Evolutionary conservation across 257 asterid species (phyloP), one percentile per base, ranked within the genome.

Genomic region (Przewalskia tangutica): DNA sequence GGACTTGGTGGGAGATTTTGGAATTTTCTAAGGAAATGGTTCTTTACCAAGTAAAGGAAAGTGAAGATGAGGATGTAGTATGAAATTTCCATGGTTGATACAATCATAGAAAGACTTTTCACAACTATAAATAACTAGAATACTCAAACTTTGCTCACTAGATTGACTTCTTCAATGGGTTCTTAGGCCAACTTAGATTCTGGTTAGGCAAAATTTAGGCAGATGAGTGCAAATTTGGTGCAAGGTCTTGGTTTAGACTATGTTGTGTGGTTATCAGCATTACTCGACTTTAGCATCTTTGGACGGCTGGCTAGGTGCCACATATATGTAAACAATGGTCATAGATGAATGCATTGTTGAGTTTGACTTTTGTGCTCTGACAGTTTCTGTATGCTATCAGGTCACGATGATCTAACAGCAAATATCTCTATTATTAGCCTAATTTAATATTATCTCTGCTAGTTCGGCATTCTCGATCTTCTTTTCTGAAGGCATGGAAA

Each of bases 1-100:
- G 97, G 97, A 82, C 84, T 81, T 2, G 97, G 97, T 6, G 97
- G 97, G 18, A 87, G 94, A 79, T 91, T 93, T 46, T 81, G 85
- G 1, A 85, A 62, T 18, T 85, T 89, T 90, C 82, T 84, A 4
- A 79, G 66, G 18, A 94, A 44, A 8, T 86, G 86, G 3, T 83
- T 58, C 58, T 76, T 82, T 48, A 84, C 27, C 7, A 83, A 9
- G 67, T 83, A 84, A 14, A 88, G 53, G 60, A 82, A 77, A 23
- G 82, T 63, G 3, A 86, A n/a, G 59, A 84, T 73, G 38, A 82
- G 4, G 14, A 79, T 53, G 82, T 53, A 23, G 83, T 68, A 77
- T 68, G 63, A 51, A 40, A 71, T 14, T 4, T 67, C 89, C 89
- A 88, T 86, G 18, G 44, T 11, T 40, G 40, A 51, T 27, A 40